Evolutionary conservation across 2,329 filamentous ascomycete genomes (phyloP), one percentile per base, ranked within the genome.

Genomic region (Talaromyces sp.): DNA sequence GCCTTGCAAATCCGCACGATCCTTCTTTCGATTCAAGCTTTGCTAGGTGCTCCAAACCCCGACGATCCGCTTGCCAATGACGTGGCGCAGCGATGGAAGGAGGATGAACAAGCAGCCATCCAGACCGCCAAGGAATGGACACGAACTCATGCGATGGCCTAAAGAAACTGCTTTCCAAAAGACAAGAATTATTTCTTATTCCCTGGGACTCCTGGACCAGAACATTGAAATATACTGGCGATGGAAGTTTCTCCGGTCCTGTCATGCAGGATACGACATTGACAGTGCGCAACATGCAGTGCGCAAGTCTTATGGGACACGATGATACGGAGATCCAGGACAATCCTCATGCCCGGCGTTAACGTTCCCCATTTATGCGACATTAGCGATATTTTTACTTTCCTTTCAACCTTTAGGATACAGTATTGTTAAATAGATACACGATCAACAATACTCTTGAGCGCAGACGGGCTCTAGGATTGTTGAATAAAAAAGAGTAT

Each of bases 41-140:
- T 99, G 26, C 87, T 99, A 14, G 95, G 95, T 51, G 93, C 95
- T 6, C 95, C 95, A 14, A 99, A 99, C 77, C 95, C 96, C 31
- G 95, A 99, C 71, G 95, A 99, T 72, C 96, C 95, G n/a, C 86
- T 99, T 49, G 96, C 95, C 55, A 96, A 96, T 72, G 93, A 99
- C 66, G 95, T 99, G 49, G 95, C 95, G 38, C 96, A 98, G 81
- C 88, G 89, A 72, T 99, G 95, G 95, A 97, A 98, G 81, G 92
- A 98, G 71, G 88, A 99, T 71, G 91, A 98, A 77, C 87, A 87
- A 65, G 91, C 90, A 54, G 95, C 95, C 26, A 98, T 99, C 69
- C 87, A 89, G 66, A 98, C 92, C 8, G 93, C 93, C 17, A 89
- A 84, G 71, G 91, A 96, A 71, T 98, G 95, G 93, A 98, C 95